Evolutionary conservation across 768 basidiomycete species (phyloP).

Genomic region (Postia placenta): DNA sequence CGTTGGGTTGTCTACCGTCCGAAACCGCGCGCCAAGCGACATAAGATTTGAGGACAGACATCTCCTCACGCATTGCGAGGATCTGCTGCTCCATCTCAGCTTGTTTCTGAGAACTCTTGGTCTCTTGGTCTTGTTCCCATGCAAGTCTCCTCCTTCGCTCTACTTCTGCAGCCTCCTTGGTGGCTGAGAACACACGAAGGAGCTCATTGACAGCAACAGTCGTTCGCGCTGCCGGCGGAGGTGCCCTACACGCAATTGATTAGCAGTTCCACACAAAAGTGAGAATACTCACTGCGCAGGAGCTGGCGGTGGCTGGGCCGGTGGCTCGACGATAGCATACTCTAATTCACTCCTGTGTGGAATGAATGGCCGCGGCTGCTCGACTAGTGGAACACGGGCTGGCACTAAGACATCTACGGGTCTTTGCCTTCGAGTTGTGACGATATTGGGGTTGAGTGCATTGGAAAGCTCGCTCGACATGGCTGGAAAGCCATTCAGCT

Average conservation of each 20-base stretch:
- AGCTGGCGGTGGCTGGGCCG: constrained; percentile 19
- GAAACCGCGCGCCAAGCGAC: not conserved
- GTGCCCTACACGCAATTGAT: not conserved
- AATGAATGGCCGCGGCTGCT: constrained; percentile 33
- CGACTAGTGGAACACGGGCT: not conserved
- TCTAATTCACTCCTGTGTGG: constrained; percentile 63
- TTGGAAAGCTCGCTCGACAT: constrained; percentile 77
- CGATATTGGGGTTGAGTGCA: constrained; percentile 67
- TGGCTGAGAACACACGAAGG: constrained; percentile 48
- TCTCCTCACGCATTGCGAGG: constrained; percentile 47
- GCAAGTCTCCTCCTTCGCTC: constrained; percentile 52
- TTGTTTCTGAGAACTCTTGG: constrained; percentile 45
- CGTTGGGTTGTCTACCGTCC: not conserved
- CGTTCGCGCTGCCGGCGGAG: constrained; percentile 3
- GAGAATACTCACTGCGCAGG: constrained; percentile 5
- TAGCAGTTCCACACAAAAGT: not conserved
- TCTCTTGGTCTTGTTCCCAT: constrained; percentile 72
- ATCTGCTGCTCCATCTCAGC: constrained; percentile 56
- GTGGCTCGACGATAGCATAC: constrained; percentile 45
- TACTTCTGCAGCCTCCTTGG: constrained; percentile 52
- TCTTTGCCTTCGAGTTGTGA: constrained; percentile 25
- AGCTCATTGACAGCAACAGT: constrained; percentile 53
- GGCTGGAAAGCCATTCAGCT: too few species aligned
- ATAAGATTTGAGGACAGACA: constrained; percentile 35
- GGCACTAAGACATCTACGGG: constrained; percentile 1